These are phyloP conservation scores for Silene latifolia DNA, from an alignment of 148 eudicot genomes.

Conservation along the genomic window DNA sequence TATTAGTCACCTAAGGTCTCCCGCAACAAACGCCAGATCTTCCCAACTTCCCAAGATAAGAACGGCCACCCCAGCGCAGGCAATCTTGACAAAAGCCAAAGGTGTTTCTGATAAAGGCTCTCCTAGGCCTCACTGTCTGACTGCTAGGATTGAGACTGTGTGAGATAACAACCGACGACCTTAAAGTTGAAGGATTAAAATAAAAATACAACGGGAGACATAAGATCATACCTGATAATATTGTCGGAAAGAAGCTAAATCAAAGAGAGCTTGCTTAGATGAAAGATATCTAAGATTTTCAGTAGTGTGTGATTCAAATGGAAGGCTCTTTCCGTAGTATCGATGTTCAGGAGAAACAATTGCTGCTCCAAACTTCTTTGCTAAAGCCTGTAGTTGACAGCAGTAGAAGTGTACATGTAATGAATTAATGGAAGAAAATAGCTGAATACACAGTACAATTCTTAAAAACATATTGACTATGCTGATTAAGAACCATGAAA, in stretches of 20 bases:
- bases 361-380: constrained; percentile 98
- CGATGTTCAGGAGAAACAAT: constrained; percentile 96
- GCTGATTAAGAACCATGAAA: neutral
- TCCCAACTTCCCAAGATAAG: too few species aligned
- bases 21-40: too few species aligned
- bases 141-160: neutral
- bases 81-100: too few species aligned
- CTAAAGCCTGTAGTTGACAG: constrained; percentile 55
- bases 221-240: constrained; percentile 61
- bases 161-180: neutral
- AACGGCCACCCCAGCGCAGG: neutral
- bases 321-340: constrained; percentile 92
- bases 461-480: constrained; percentile 5
- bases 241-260: constrained; percentile 89
- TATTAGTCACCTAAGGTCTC: too few species aligned
- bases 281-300: constrained; percentile 81
- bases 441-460: neutral
- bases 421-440: neutral
- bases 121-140: neutral
- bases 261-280: constrained; percentile 94
- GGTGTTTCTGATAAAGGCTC: too few species aligned
- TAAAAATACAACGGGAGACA: neutral
- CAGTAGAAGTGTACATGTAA: neutral
- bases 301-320: constrained; percentile 66
- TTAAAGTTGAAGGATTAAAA: neutral